Evolutionary conservation across 2,329 filamentous ascomycete species (phyloP), one percentile per base, ranked within the genome.

Genomic region (Cercospora sp.): DNA sequence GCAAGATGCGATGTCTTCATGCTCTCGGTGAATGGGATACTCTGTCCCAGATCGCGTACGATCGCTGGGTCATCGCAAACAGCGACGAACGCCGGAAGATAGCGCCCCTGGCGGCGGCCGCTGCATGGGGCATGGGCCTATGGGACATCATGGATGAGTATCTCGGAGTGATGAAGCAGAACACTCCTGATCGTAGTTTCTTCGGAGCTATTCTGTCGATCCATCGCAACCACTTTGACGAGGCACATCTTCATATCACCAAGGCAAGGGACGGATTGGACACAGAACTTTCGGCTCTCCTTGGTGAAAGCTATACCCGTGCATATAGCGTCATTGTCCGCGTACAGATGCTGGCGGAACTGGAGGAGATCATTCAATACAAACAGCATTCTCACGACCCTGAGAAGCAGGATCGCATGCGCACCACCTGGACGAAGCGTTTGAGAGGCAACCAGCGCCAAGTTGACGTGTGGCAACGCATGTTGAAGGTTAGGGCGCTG

Each of bases 121-220:
- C 95, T 45, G 94, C 96, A 13, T 99, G 95, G 95, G 94, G 94
- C 65, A 86, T 97, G 71, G 91, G 92, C 70, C 96, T 98, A 78
- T 99, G 96, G 92, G 94, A 98, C 74, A 88, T 94, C 16, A 99
- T 99, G 95, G 95, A 99, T 79, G 93, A 91, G 66, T 99, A 99
- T 76, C 86, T 99, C 28, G 91, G 90, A 71, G 95, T 95, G 28
- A 97, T 99, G 89, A 97, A 97, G 81, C 87, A 93, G 45, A 87
- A 91, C 76, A 97, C 94, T 6, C 94, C 95, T 0, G 96, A 99
- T 80, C 87, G 95, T 60, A 96, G 94, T 0, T 99, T 99, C 85
- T 99, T 99, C 75, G 95, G 94, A 40, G 96, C 95, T 7, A 98
- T 99, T 75, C 85, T 99, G 65, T 91, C 94, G 1, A 90, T 99